A percentile compares a stretch with the other conserved stretches of the same genome.
These are phyloP conservation scores for Thelonectria discophora DNA, from an alignment of 2,329 filamentous ascomycete genomes.

Conservation along the genomic window DNA sequence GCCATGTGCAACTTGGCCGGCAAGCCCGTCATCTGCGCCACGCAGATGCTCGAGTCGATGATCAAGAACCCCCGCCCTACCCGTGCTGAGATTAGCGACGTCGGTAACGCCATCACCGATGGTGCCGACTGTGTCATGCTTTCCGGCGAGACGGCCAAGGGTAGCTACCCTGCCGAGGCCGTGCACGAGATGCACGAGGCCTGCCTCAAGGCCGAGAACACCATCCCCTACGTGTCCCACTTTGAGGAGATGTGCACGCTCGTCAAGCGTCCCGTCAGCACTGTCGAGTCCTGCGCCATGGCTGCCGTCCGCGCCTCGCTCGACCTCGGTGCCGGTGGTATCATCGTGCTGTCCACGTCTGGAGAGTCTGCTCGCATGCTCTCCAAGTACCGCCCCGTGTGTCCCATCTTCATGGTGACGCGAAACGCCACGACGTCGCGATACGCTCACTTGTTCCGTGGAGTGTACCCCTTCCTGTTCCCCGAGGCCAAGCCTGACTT, in stretches of 20 bases:
- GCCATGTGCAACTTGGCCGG: conserved; percentile 99
- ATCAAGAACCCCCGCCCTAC: conserved; percentile 99
- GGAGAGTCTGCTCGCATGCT: conserved; percentile 93
- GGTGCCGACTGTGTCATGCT: conserved; percentile 99
- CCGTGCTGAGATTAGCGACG: conserved; percentile 97
- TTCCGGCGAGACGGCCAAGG: conserved; percentile 99
- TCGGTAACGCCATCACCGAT: conserved; percentile 97
- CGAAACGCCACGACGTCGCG: conserved; percentile 84
- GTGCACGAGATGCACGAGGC: conserved; percentile 99
- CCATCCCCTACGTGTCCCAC: conserved; percentile 94
- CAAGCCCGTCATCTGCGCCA: conserved; percentile 98
- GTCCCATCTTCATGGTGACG: conserved; percentile 99
- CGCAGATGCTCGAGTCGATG: conserved; percentile 99
- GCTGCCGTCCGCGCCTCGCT: conserved; percentile 94
- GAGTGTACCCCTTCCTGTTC: conserved; percentile 98
- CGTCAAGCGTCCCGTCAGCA: conserved; percentile 82
- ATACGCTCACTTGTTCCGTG: conserved; percentile 95
- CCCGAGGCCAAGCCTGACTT: conserved; percentile 95
- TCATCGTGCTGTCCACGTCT: conserved; percentile 94
- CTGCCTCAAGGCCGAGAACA: conserved; percentile 94
- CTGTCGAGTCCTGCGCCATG: conserved; percentile 95
- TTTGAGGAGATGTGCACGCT: conserved; percentile 94
- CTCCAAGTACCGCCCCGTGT: conserved; percentile 98
- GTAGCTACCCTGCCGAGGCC: conserved; percentile 89
- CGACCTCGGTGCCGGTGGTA: conserved; percentile 95